Base-by-base conservation (phyloP, 371 early-diverging fungal genomes). In the Mucor mucedo region DNA sequence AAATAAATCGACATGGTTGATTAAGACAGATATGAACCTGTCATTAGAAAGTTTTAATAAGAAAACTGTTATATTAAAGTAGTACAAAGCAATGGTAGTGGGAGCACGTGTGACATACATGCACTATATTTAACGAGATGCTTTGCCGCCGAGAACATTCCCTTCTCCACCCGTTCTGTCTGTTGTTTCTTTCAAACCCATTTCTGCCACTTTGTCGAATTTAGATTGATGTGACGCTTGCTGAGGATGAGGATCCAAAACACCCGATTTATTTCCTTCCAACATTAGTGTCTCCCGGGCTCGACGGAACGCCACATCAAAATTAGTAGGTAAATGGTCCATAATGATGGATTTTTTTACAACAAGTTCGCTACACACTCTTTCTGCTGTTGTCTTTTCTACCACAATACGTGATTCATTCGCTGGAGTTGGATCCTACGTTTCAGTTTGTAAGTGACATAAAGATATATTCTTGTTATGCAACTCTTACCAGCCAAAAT, bases 321-420 rank as follows among this genome's bases (percentile, higher is more conserved):
- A 82, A 54, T 79, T 79, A 4, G 76, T 74, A 0, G 83, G 83
- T 13, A 82, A 59, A 66, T 82, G 83, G 52, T 82, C 83, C 10
- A 79, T 54, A n/a, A 82, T 45, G 32, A 79, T 79, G 4, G 78
- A 78, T 13, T 72, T 67, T 30, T 73, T 65, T 14, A 82, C 64
- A 14, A 82, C 76, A 1, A 79, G 55, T 54, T 82, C 83, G 16
- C 70, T 67, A 2, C 74, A 83, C 5, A 79, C 83, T 32, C 68
- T 70, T 0, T 27, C 39, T 39, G 77, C 68, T 35, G 60, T 70
- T 45, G 80, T 75, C 35, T 75, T 63, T 69, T 83, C 83, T 16
- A 80, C 68, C 0, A 77, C 75, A 53, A 83, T 79, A 5, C 83
- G 73, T 0, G 78, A 78, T 38, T 78, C 74, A 56, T 83, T 80